Percentiles rank a stretch among this genome's conserved stretches.
phyloP scores from a whole-genome alignment of 495 filamentous ascomycete species.

The Usnea hakonensis region DNA sequence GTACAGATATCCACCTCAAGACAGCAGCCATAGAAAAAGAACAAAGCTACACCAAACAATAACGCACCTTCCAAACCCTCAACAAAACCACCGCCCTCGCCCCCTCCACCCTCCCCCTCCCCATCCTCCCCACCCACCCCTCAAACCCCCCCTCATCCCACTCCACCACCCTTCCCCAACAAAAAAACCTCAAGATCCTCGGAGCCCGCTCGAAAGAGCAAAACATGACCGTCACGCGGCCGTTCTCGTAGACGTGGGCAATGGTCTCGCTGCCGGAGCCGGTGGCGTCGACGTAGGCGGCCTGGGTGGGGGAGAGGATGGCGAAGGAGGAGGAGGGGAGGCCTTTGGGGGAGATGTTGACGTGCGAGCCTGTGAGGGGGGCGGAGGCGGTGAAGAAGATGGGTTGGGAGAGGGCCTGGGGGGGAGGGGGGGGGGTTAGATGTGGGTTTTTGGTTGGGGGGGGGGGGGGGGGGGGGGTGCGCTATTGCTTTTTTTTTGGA shows the following conservation, averaged over 20 bases:
- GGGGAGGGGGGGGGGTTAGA: not conserved
- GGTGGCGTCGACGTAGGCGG: conserved; percentile 64
- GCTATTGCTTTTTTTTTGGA: too few relatives aligned
- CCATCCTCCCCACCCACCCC: conserved; percentile 37
- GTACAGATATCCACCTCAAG: too few relatives aligned
- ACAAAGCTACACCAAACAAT: not conserved
- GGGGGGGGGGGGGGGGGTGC: too few relatives aligned
- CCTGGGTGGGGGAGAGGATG: conserved; percentile 48
- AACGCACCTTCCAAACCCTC: conserved; percentile 57
- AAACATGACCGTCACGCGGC: conserved; percentile 62
- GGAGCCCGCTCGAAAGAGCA: conserved; percentile 57
- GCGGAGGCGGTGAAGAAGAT: conserved; percentile 64
- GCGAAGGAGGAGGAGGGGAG: conserved; percentile 48
- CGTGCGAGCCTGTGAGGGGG: conserved; percentile 48
- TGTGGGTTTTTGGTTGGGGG: not conserved
- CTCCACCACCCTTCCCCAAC: conserved; percentile 58
- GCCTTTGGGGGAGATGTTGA: conserved; percentile 70
- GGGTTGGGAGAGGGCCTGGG: conserved; percentile 45
- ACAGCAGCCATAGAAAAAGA: too few relatives aligned
- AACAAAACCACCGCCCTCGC: conserved; percentile 57
- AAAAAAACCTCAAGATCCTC: conserved; percentile 64
- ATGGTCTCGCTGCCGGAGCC: conserved; percentile 67
- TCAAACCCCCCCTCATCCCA: conserved; percentile 40
- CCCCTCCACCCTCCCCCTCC: conserved; percentile 35
- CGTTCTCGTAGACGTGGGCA: conserved; percentile 66